These are phyloP conservation scores for Dicorynia guianensis DNA, from an alignment of 306 rosid species.

Conservation along the genomic window DNA sequence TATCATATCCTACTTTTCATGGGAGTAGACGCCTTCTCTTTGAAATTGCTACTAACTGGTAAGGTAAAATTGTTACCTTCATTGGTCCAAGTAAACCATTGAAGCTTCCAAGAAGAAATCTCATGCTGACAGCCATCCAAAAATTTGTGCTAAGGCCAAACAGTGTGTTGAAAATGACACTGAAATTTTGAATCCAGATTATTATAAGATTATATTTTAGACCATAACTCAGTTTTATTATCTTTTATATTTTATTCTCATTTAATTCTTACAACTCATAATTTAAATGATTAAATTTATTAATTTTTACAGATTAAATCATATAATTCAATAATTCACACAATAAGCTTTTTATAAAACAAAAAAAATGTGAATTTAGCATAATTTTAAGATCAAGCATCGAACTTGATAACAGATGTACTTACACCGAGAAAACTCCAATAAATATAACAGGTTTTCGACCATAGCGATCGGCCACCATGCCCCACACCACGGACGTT, in stretches of 20 bases:
- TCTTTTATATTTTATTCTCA: no score
- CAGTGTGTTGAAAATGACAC: conserved; percentile 68
- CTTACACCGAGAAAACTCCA: conserved; percentile 56
- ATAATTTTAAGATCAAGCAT: conserved; percentile 1
- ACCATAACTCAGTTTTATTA: no score
- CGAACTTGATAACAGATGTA: neutral
- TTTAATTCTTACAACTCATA: no score
- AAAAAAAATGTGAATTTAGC: no score
- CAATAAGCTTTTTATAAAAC: no score
- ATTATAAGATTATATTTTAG: neutral
- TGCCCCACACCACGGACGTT: conserved; percentile 70
- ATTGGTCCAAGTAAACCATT: conserved; percentile 78
- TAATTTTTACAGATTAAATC: no score
- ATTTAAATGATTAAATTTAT: no score
- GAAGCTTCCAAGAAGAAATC: conserved; percentile 75
- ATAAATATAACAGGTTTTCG: conserved; percentile 66
- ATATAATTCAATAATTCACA: no score
- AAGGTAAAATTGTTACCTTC: conserved; percentile 49
- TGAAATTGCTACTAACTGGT: neutral
- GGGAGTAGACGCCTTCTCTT: no score
- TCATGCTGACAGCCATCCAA: conserved; percentile 74
- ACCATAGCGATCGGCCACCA: conserved; percentile 72
- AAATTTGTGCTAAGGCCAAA: conserved; percentile 75
- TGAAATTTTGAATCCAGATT: conserved; percentile 17
- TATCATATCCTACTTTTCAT: no score